Conservation (phyloP, 768 basidiomycete species). For the Wakefieldia striispora region DNA sequence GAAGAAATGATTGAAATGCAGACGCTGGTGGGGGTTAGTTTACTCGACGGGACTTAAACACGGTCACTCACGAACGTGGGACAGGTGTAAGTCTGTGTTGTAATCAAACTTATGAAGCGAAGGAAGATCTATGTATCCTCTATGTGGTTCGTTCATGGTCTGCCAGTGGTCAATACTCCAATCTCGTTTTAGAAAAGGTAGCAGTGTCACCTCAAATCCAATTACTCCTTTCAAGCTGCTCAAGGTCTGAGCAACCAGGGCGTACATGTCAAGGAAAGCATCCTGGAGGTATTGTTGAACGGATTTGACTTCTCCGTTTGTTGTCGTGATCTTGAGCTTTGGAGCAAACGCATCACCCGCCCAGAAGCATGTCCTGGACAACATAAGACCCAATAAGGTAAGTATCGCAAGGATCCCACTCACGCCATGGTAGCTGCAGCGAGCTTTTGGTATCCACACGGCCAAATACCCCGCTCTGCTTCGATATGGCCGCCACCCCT, state of each 20-base stretch:
- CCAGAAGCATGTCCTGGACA: conserved; percentile 84
- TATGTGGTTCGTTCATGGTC: conserved; percentile 95
- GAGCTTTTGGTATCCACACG: conserved; percentile 90
- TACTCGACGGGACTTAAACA: neutral
- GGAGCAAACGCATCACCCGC: conserved; percentile 86
- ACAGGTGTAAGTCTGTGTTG: conserved; percentile 90
- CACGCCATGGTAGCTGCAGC: conserved; percentile 93
- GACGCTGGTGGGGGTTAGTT: conserved; percentile 49
- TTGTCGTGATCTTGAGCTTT: conserved; percentile 55
- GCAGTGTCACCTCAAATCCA: conserved; percentile 75
- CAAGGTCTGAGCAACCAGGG: conserved; percentile 60
- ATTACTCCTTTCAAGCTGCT: conserved; percentile 76
- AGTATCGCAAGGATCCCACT: conserved; percentile 26
- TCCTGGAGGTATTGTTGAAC: conserved; percentile 84
- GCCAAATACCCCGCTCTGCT: conserved; percentile 85
- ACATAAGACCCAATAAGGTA: neutral
- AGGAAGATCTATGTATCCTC: conserved; percentile 82
- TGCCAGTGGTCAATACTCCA: conserved; percentile 28
- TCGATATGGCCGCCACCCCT: conserved; percentile 73
- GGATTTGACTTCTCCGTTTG: conserved; percentile 49
- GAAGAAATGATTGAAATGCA: conserved; percentile 83
- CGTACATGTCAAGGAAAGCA: conserved; percentile 77
- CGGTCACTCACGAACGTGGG: conserved; percentile 61
- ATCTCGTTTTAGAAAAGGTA: neutral
- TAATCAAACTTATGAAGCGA: conserved; percentile 89